Percentiles rank a stretch among this genome's conserved stretches.
phyloP scores from a whole-genome alignment of 345 rosid species.

The Citrus australasica region DNA sequence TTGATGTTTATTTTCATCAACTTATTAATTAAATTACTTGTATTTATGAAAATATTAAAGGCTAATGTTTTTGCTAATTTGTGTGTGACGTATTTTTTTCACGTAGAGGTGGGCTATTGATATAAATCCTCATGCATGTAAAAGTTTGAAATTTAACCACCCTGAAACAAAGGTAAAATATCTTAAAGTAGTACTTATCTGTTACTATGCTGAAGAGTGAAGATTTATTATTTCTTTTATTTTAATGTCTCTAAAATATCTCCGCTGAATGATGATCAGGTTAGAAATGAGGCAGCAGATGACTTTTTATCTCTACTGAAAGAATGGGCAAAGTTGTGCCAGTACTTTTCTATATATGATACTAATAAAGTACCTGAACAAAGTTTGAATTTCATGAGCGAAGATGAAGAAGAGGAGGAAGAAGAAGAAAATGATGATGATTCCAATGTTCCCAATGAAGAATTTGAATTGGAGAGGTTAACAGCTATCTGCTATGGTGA shows the following conservation, averaged over 20 bases:
- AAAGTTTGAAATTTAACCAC: constrained; percentile 35
- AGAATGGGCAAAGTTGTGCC: constrained; percentile 23
- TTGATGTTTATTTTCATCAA: not conserved
- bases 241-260: not conserved
- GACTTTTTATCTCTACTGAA: constrained; percentile 22
- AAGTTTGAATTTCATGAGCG: not conserved
- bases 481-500: constrained; percentile 17
- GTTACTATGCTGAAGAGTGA: not conserved
- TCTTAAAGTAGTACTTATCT: not conserved
- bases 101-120: constrained; percentile 45
- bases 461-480: constrained; percentile 22
- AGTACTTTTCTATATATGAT: not conserved
- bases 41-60: not conserved
- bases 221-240: not conserved
- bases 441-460: not conserved
- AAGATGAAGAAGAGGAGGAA: not conserved
- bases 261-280: not conserved
- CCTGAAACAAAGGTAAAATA: constrained; percentile 36
- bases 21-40: not conserved
- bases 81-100: not conserved
- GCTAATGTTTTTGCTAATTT: not conserved
- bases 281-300: constrained; percentile 25
- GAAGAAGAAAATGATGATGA: not conserved
- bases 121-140: constrained; percentile 31
- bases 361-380: not conserved